Conservation (phyloP, 2,329 filamentous ascomycete genomes). For the Xylariomycetidae sp. region DNA sequence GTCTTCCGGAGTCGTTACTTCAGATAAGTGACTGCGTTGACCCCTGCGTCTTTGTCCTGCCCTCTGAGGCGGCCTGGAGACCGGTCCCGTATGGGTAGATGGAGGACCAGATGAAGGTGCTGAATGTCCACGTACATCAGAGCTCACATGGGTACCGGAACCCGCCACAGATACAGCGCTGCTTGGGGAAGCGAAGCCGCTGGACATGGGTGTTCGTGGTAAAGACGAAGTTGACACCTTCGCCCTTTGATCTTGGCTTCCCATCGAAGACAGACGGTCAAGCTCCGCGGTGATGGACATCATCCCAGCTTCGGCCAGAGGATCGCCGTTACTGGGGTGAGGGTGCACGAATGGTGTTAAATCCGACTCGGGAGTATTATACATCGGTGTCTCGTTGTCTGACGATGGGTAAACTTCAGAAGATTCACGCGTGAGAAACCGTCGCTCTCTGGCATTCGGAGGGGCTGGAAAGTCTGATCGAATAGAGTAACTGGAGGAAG, state of each 20-base stretch:
- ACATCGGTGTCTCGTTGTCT: constrained; percentile 22
- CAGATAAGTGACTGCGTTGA: constrained; percentile 23
- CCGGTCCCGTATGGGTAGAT: constrained; percentile 7
- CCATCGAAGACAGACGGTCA: constrained; percentile 18
- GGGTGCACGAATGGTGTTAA: constrained; percentile 5
- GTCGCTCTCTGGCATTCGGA: constrained; percentile 19
- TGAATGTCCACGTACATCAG: constrained; percentile 8
- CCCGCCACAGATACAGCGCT: constrained; percentile 7
- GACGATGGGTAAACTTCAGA: constrained; percentile 24
- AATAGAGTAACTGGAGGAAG: constrained; percentile 21
- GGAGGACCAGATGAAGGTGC: constrained; percentile 8
- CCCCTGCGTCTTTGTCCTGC: constrained; percentile 14
- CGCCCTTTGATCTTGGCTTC: constrained; percentile 5
- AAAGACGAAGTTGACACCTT: constrained; percentile 10
- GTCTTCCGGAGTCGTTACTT: constrained; percentile 25
- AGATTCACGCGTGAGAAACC: constrained; percentile 22
- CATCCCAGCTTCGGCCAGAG: constrained; percentile 19
- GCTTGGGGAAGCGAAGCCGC: constrained; percentile 7
- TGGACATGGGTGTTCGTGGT: constrained; percentile 7
- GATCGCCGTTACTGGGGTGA: constrained; percentile 10
- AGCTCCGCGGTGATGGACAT: constrained; percentile 22
- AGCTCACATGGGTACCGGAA: constrained; percentile 3
- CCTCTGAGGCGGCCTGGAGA: constrained; percentile 10
- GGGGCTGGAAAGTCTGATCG: constrained; percentile 23
- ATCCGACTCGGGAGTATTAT: constrained; percentile 23